phyloP scores from a whole-genome alignment of 2,329 filamentous ascomycete genomes.

The Neurospora crassa region DNA sequence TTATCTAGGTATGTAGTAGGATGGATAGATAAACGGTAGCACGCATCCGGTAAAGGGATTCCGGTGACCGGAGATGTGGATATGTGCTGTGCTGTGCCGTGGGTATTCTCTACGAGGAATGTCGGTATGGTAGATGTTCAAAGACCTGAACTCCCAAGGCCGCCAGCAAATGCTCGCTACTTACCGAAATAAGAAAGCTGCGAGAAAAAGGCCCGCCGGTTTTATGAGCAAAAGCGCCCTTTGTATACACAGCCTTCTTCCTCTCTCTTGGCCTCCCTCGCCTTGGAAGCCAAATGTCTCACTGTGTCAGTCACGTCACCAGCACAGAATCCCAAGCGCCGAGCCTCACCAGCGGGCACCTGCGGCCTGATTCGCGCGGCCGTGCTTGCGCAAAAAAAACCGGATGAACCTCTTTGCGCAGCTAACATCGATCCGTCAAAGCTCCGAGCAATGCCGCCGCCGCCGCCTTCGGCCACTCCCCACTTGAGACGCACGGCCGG shows the following conservation, averaged over 20 bases:
- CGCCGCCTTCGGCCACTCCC: neutral
- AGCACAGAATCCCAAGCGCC: neutral
- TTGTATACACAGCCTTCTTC: neutral
- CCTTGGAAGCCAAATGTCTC: neutral
- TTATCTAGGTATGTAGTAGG: neutral
- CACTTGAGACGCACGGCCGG: neutral
- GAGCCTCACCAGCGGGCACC: neutral
- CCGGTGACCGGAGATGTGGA: neutral
- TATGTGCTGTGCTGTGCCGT: neutral
- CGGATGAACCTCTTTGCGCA: neutral
- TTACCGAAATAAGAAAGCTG: neutral
- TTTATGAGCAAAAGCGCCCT: neutral
- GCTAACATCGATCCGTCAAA: neutral
- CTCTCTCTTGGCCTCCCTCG: neutral
- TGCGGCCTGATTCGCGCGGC: neutral
- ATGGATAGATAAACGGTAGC: neutral
- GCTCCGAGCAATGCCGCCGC: neutral
- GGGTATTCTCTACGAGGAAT: neutral
- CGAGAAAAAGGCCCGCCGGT: neutral
- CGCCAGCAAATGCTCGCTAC: neutral
- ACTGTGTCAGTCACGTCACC: neutral
- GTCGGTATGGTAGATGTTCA: neutral
- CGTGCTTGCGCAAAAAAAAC: neutral
- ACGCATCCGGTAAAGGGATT: neutral
- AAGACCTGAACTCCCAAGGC: neutral